Evolutionary conservation across 352 stramenopile genomes (phyloP), one percentile per base, ranked within the genome.

Genomic region (Blastocystis hominis): DNA sequence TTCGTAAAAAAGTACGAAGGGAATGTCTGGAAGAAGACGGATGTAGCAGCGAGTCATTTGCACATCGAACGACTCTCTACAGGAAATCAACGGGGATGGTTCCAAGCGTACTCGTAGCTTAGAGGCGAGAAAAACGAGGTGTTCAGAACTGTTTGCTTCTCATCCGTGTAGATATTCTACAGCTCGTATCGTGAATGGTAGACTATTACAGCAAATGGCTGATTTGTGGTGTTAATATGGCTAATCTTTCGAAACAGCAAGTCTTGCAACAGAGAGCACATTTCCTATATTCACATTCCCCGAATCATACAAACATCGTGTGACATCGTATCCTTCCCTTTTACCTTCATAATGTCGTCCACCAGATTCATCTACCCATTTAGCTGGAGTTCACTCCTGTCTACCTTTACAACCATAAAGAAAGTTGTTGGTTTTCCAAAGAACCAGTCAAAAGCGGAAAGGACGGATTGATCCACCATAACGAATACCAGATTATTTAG

Each of bases 1-100:
- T n/a, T 64, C 6, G 38, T 84, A 84, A 24, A 66, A 84, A 9
- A 84, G 36, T 6, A 84, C 5, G 56, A 84, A 84, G 10, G 72
- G 72, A 47, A 50, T 42, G n/a, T 84, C 72, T 1, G 72, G 72
- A 46, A 84, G 50, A n/a, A 84, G 72, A 9, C 72, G 50, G 36
- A 84, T 84, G 50, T 84, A 84, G 56, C 72, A 84, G n/a, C 72
- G 72, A 5, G 54, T 84, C 50, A 84, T 84, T 24, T 84, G 72
- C 6, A 84, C 62, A 24, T 84, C 72, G 34, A 84, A 84, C 15
- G 72, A 84, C 30, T 84, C 72, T 69, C 72, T 84, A n/a, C 38
- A 24, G 20, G 50, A 2, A 69, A 30, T 30, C 24, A 30, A 30
- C 24, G 30, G 3, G 10, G 7, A 53, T 20, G 3, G 0, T 10